phyloP scores from a whole-genome alignment of 768 basidiomycete genomes.

The Chalciporus pseudorubinellus region DNA sequence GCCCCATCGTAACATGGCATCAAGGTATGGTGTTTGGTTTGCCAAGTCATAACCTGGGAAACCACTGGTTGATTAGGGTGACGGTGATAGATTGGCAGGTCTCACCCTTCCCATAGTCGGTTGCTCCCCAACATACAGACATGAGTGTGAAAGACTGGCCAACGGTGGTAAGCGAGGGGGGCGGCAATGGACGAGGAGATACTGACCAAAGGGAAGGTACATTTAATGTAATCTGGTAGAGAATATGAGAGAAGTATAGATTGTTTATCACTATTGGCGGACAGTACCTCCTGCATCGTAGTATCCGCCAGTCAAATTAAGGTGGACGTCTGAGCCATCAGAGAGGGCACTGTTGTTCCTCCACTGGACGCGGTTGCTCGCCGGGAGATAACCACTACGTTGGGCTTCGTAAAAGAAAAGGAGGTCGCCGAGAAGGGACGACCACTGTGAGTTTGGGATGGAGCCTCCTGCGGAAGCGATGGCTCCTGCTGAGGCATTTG shows the following conservation, averaged over 20 bases:
- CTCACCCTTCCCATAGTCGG: conserved; percentile 75
- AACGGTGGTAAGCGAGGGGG: neutral
- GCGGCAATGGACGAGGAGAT: neutral
- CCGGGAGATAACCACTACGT: conserved; percentile 71
- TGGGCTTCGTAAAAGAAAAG: conserved; percentile 93
- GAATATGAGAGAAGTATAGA: neutral
- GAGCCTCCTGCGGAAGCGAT: conserved; percentile 37
- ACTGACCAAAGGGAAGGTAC: conserved; percentile 77
- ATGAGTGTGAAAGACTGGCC: conserved; percentile 74
- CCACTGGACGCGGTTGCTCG: conserved; percentile 77
- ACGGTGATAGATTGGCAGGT: neutral
- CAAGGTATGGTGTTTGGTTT: conserved; percentile 89
- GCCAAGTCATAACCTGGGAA: conserved; percentile 72
- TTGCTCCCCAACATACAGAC: conserved; percentile 89
- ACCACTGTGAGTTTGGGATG: conserved; percentile 76
- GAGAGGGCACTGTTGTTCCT: conserved; percentile 75
- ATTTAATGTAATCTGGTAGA: conserved; percentile 77
- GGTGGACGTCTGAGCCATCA: conserved; percentile 70
- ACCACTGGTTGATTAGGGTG: neutral
- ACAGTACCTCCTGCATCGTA: conserved; percentile 86
- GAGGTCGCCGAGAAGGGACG: conserved; percentile 72
- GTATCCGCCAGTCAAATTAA: conserved; percentile 85
- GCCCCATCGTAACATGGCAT: conserved; percentile 87
- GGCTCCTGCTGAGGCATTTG: conserved; percentile 55
- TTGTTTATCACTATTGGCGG: neutral